Percentiles rank a stretch among this genome's conserved stretches.
phyloP scores from a whole-genome alignment of 345 rosid species.

The Rhodomyrtus tomentosa region DNA sequence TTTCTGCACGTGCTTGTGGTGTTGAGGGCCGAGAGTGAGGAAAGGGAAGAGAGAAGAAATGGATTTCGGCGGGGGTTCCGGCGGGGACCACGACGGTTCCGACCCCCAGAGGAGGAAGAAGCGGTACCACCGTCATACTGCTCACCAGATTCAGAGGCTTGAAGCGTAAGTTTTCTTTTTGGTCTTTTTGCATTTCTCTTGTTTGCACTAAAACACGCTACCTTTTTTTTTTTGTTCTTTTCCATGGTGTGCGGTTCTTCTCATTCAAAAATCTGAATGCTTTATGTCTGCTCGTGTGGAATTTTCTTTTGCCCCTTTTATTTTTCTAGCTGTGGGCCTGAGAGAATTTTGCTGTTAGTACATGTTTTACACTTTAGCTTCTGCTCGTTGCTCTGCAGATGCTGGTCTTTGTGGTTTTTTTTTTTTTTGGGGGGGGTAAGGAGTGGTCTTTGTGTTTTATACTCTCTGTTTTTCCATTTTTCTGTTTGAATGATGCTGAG shows the following conservation, averaged over 20 bases:
- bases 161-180: conserved; percentile 42
- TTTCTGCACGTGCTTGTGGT: neutral
- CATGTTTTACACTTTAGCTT: neutral
- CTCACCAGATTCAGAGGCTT: conserved; percentile 88
- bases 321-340: neutral
- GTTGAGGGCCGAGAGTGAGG: neutral
- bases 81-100: conserved; percentile 65
- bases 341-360: neutral
- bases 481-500: neutral
- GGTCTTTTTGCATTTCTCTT: neutral
- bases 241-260: neutral
- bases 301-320: neutral
- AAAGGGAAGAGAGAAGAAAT: conserved; percentile 1
- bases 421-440: too few species aligned
- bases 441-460: too few species aligned
- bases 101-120: conserved; percentile 67
- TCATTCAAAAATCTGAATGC: neutral
- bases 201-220: neutral
- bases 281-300: neutral
- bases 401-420: neutral
- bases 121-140: conserved; percentile 97
- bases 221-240: neutral
- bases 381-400: neutral
- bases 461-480: neutral
- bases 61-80: conserved; percentile 56